A percentile compares a stretch with the other conserved stretches of the same genome.
These are phyloP conservation scores for Sporothrix mexicana DNA, from an alignment of 2,329 filamentous ascomycete genomes.

Conservation along the genomic window DNA sequence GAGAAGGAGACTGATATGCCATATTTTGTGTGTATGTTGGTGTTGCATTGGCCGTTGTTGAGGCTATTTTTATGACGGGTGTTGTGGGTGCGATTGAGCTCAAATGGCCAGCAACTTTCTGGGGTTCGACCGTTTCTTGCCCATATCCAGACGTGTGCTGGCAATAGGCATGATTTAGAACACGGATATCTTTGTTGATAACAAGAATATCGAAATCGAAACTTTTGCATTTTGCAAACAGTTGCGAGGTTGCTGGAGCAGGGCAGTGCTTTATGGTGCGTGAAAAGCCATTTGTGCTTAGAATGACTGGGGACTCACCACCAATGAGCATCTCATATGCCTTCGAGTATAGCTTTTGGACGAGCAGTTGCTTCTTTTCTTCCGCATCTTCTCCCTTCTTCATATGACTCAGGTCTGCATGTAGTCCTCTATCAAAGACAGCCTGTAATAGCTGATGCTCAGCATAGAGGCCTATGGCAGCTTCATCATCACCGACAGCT, in stretches of 20 bases:
- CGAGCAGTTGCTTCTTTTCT: slow-evolving; percentile 9
- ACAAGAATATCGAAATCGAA: not conserved
- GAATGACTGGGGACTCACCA: slow-evolving; percentile 20
- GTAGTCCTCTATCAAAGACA: slow-evolving; percentile 27
- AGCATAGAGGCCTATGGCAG: slow-evolving; percentile 18
- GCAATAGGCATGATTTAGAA: not conserved
- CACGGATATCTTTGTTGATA: not conserved
- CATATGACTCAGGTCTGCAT: not conserved
- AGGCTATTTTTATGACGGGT: too few relatives aligned
- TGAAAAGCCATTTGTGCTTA: slow-evolving; percentile 6
- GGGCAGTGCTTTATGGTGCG: slow-evolving; percentile 12
- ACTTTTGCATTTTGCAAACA: not conserved
- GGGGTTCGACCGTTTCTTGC: too few relatives aligned
- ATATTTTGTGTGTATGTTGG: slow-evolving; percentile 34
- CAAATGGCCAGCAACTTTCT: too few relatives aligned
- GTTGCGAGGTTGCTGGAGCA: not conserved
- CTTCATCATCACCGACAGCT: not conserved
- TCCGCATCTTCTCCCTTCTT: not conserved
- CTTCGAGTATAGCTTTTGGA: slow-evolving; percentile 29
- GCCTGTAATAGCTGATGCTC: slow-evolving; percentile 34
- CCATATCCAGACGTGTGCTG: too few relatives aligned
- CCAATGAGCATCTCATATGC: slow-evolving; percentile 33
- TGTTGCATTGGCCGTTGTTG: not conserved
- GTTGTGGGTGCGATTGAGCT: too few relatives aligned
- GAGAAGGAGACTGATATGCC: slow-evolving; percentile 26